phyloP scores from a whole-genome alignment of 345 rosid species.

The Adansonia digitata region DNA sequence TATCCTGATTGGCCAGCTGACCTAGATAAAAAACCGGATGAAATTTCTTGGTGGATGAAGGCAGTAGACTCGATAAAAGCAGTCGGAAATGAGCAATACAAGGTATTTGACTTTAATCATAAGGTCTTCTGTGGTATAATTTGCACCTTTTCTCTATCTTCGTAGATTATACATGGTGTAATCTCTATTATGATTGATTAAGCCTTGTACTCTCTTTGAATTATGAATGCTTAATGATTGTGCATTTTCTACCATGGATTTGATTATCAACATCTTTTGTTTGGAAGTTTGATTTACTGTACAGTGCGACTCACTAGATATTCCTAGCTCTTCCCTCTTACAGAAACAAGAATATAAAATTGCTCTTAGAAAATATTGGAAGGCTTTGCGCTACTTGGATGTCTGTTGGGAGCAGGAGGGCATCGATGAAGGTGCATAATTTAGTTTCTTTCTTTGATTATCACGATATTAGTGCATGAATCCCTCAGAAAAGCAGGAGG shows the following conservation, averaged over 20 bases:
- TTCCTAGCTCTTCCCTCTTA: neutral
- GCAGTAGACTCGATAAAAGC: slow-evolving; percentile 69
- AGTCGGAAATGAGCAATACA: slow-evolving; percentile 65
- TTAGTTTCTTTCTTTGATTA: neutral
- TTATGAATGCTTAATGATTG: neutral
- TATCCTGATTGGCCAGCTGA: slow-evolving; percentile 93
- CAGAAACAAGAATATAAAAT: slow-evolving; percentile 84
- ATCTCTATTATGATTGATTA: neutral
- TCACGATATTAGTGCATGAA: neutral
- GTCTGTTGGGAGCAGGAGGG: slow-evolving; percentile 96
- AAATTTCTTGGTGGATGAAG: slow-evolving; percentile 88
- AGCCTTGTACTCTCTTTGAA: neutral
- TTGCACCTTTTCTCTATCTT: neutral
- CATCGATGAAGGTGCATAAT: slow-evolving; percentile 69
- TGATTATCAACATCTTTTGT: neutral
- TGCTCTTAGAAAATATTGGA: slow-evolving; percentile 90
- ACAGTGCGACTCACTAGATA: neutral
- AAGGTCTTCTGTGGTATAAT: neutral
- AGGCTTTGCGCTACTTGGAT: slow-evolving; percentile 83
- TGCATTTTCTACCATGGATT: neutral
- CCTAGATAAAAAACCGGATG: slow-evolving; percentile 48
- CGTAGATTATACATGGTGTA: neutral
- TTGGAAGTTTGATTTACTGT: neutral
- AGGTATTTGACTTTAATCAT: slow-evolving; percentile 34
- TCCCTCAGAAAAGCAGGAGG: too few relatives aligned